Conservation (phyloP, 1,284 basidiomycete species). For the Pseudozyma hubeiensis region DNA sequence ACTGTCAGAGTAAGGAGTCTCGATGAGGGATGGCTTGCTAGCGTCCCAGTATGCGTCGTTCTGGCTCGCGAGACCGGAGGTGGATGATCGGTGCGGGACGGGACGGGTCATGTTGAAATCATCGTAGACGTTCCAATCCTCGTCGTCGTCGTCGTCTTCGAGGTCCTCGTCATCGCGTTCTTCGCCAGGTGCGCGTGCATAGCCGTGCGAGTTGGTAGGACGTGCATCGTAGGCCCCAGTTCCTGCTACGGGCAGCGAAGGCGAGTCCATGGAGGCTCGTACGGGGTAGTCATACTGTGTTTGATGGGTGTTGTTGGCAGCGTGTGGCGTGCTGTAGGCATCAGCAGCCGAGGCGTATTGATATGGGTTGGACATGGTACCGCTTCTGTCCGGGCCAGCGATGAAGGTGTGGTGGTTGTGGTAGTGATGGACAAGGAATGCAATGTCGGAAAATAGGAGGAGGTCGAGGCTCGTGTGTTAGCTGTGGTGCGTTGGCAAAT, state of each 20-base stretch:
- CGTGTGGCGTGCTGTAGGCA: constrained; percentile 26
- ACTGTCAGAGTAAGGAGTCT: constrained; percentile 29
- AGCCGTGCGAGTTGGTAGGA: constrained; percentile 34
- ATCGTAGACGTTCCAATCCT: constrained; percentile 65
- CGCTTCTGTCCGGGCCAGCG: neutral
- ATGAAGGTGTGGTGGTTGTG: constrained; percentile 4
- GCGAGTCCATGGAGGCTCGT: constrained; percentile 28
- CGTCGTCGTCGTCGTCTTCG: constrained; percentile 46
- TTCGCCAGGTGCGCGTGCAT: constrained; percentile 25
- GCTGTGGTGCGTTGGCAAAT: too few species aligned
- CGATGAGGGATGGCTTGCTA: constrained; percentile 26
- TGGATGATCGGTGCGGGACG: constrained; percentile 32
- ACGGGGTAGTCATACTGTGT: constrained; percentile 34
- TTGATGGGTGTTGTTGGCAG: neutral
- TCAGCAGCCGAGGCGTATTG: constrained; percentile 42
- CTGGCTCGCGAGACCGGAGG: constrained; percentile 18
- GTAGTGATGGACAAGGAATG: neutral
- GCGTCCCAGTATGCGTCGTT: constrained; percentile 44
- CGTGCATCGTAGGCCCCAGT: constrained; percentile 22
- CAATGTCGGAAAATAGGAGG: too few species aligned
- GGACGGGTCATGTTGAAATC: constrained; percentile 63
- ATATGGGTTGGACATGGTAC: constrained; percentile 32
- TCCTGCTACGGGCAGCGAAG: constrained; percentile 8
- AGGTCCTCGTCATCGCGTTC: constrained; percentile 44
- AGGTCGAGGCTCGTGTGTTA: too few species aligned